Evolutionary conservation across 2,329 filamentous ascomycete species (phyloP), one percentile per base, ranked within the genome.

Genomic region (Coniochaeta pulveracea): DNA sequence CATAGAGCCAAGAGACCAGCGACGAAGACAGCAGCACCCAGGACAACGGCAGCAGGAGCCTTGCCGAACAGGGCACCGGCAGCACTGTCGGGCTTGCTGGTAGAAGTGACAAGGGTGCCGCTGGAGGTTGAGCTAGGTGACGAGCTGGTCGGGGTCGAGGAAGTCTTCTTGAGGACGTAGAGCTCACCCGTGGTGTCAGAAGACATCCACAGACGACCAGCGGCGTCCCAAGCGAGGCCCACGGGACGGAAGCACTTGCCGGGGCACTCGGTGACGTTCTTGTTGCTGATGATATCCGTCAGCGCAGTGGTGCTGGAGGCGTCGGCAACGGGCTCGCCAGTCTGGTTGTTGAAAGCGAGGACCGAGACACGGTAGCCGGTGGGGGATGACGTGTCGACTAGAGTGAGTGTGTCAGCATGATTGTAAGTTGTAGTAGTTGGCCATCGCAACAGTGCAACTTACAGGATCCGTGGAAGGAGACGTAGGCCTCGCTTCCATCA

Each of bases 381-480:
- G 4, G 64, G 62, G 6, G 56, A 46, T 1, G 56, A 49, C 34
- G 56, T 56, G 46, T 65, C 54, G 54, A 58, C 61, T 64, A 26
- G 5, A 4, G 14, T 27, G 10, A 33, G 21, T 23, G 17, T 34
- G 9, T 19, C 15, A 17, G n/a, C 14, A 6, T 12, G n/a, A n/a
- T n/a, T n/a, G n/a, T n/a, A n/a, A n/a, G 5, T 6, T 19, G 19
- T 26, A 31, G 17, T 6, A 34, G 3, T 34, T 12, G 10, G 9
- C 16, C 17, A 19, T 16, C 15, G 10, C 8, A 22, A 15, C 19
- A 27, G 18, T 12, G 19, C 24, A 25, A 55, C 58, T 54, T 50
- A 76, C 80, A 83, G 50, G 72, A 78, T 5, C 80, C 80, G 48
- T 81, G 79, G 52, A 84, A 82, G 0, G 72, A 63, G 17, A 85